A percentile compares a stretch with the other conserved stretches of the same genome.
Conservation (phyloP, 768 basidiomycete species). For the Jaapia argillacea region DNA sequence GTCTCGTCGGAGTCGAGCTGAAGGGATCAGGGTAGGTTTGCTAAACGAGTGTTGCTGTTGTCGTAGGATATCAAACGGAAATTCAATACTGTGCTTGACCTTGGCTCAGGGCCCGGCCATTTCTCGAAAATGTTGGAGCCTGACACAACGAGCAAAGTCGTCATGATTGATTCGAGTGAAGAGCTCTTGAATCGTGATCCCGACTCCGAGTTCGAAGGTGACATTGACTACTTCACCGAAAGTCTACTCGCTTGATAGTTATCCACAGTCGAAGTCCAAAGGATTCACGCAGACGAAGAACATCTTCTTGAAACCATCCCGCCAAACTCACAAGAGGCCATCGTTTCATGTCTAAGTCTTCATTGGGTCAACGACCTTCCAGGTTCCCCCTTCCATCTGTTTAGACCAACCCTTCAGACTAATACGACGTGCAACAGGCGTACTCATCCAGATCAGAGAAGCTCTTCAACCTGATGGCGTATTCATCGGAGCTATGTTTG, state of each 20-base stretch:
- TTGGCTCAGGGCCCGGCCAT: conserved; percentile 88
- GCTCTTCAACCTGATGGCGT: conserved; percentile 84
- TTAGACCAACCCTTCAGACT: neutral
- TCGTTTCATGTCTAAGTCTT: conserved; percentile 83
- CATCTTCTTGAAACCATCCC: conserved; percentile 53
- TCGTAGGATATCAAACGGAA: conserved; percentile 88
- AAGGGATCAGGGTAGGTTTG: conserved; percentile 83
- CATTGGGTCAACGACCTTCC: conserved; percentile 99
- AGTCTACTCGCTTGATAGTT: conserved; percentile 1
- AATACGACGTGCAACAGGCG: conserved; percentile 42
- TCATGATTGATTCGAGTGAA: conserved; percentile 84
- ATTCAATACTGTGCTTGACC: conserved; percentile 72
- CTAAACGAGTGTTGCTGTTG: conserved; percentile 35
- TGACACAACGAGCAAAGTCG: conserved; percentile 55
- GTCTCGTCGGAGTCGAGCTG: conserved; percentile 36
- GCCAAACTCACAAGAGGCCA: conserved; percentile 77
- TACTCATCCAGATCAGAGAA: conserved; percentile 79
- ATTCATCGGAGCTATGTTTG: conserved; percentile 90
- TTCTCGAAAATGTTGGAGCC: conserved; percentile 74
- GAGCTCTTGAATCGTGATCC: conserved; percentile 65
- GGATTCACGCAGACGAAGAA: conserved; percentile 82
- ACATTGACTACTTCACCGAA: neutral
- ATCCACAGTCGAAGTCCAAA: conserved; percentile 61
- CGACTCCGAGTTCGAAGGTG: conserved; percentile 76
- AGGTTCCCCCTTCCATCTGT: conserved; percentile 35